A percentile compares a stretch with the other conserved stretches of the same genome.
Conservation (phyloP, 441 rosid species). For the Gossypium davidsonii region DNA sequence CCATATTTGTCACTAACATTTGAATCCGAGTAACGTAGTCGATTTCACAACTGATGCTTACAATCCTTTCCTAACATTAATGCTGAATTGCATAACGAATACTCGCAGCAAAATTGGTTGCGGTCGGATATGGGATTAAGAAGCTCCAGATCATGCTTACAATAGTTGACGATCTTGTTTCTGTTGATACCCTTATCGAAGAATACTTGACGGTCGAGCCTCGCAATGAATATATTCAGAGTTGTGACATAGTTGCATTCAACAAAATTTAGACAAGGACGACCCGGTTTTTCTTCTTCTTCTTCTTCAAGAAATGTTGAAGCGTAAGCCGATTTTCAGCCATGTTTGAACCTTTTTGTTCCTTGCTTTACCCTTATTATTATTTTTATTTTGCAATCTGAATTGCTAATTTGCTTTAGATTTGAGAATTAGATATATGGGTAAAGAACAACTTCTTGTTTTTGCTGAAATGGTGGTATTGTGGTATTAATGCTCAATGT, state of each 20-base stretch:
- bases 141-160: constrained; percentile 59
- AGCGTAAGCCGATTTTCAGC: too few species aligned
- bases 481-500: too few species aligned
- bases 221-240: constrained; percentile 50
- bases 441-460: too few species aligned
- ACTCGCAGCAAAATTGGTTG: constrained; percentile 50
- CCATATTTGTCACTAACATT: too few species aligned
- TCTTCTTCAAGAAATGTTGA: too few species aligned
- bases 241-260: constrained; percentile 71
- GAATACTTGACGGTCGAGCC: constrained; percentile 55
- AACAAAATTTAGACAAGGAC: constrained; percentile 46
- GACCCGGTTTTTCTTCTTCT: too few species aligned
- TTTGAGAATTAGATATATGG: too few species aligned
- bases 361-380: too few species aligned
- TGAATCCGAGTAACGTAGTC: background rate
- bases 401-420: too few species aligned
- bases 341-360: too few species aligned
- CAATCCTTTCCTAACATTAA: background rate
- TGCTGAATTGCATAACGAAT: background rate
- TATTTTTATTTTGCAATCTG: too few species aligned
- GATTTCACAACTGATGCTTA: background rate
- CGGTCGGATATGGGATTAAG: constrained; percentile 73
- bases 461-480: too few species aligned
- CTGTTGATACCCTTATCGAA: constrained; percentile 54
- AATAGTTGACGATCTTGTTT: constrained; percentile 68